phyloP scores from a whole-genome alignment of 371 early-diverging fungal genomes.

The Syncephalastrum racemosum region DNA sequence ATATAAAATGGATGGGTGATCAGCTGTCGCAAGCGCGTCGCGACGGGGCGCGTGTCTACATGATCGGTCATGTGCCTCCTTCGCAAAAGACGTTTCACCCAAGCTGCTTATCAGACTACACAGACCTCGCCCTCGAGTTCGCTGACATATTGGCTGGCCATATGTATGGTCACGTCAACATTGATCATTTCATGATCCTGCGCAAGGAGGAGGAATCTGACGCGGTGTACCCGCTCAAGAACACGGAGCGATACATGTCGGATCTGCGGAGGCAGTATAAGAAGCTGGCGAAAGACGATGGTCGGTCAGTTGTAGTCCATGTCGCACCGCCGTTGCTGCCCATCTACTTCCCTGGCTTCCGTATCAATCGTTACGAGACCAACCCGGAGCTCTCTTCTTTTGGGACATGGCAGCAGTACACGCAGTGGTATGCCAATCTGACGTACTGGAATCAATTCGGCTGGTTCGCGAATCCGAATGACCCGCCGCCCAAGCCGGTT shows the following conservation, averaged over 20 bases:
- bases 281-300: constrained; percentile 3
- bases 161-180: constrained; percentile 77
- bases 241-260: constrained; percentile 11
- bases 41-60: constrained; percentile 27
- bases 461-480: constrained; percentile 4
- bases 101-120: constrained; percentile 57
- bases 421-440: constrained; percentile 28
- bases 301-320: constrained; percentile 44
- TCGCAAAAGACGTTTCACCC: constrained; percentile 16
- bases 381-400: constrained; percentile 5
- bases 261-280: constrained; percentile 21
- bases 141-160: constrained; percentile 64
- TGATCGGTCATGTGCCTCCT: constrained; percentile 17
- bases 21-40: constrained; percentile 50
- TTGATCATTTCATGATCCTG: constrained; percentile 58
- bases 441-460: constrained; percentile 21
- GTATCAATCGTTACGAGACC: constrained; percentile 56
- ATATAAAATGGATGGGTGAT: constrained; percentile 70
- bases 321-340: constrained; percentile 72
- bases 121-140: constrained; percentile 53
- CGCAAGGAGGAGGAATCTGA: not conserved
- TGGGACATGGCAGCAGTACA: constrained; percentile 29
- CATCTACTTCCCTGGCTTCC: constrained; percentile 65
- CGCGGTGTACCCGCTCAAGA: constrained; percentile 1
- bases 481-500: constrained; percentile 1